Conservation (phyloP, 768 basidiomycete species). For the Agrocybe chaxingu region DNA sequence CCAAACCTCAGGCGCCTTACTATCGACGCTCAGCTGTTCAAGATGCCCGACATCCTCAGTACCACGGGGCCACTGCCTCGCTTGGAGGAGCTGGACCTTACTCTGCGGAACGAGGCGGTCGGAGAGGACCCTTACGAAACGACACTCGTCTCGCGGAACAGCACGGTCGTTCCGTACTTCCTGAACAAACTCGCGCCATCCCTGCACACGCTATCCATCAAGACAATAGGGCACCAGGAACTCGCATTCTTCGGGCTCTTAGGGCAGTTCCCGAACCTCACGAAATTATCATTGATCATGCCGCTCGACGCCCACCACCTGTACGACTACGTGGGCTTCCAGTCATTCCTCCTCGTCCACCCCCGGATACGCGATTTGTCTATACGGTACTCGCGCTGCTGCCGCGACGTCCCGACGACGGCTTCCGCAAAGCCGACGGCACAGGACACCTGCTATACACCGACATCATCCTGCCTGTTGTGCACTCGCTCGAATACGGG, state of each 20-base stretch:
- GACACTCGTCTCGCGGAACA: not conserved
- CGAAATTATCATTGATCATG: conserved; percentile 15
- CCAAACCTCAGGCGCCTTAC: conserved; percentile 15
- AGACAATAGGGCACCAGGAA: conserved; percentile 18
- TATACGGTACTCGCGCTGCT: conserved; percentile 17
- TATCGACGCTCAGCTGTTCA: conserved; percentile 18
- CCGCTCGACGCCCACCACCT: conserved; percentile 22
- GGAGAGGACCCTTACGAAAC: not conserved
- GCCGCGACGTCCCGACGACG: conserved; percentile 11
- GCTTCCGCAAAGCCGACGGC: conserved; percentile 10
- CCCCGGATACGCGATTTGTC: conserved; percentile 11
- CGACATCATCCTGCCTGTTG: conserved; percentile 12
- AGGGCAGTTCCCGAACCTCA: conserved; percentile 14
- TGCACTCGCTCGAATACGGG: conserved; percentile 15
- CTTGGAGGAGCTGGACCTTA: conserved; percentile 14
- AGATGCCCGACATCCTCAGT: conserved; percentile 15
- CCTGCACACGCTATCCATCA: conserved; percentile 18
- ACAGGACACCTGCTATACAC: conserved; percentile 10
- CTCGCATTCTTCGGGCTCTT: conserved; percentile 17
- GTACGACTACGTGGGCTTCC: conserved; percentile 13
- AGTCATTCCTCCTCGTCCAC: conserved; percentile 16
- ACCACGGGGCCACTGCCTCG: conserved; percentile 12
- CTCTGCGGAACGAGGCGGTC: conserved; percentile 8
- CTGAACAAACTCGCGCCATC: conserved; percentile 16
- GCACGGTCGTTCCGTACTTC: conserved; percentile 15